A percentile compares a stretch with the other conserved stretches of the same genome.
Conservation (phyloP, 2,329 filamentous ascomycete species). For the Aureobasidium sp. region DNA sequence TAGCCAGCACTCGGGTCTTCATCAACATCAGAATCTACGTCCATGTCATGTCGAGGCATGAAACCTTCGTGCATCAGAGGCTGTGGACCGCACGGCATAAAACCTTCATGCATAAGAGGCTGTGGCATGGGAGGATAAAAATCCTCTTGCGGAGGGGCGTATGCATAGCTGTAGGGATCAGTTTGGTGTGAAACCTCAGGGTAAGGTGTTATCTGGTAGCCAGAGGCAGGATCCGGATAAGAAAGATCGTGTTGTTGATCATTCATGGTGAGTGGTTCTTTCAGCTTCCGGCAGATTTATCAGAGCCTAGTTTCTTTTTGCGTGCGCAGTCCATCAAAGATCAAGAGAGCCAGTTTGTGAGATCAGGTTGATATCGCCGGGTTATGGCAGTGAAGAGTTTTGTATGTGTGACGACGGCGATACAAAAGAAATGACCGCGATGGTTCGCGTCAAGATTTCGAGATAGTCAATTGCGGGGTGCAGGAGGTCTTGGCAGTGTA, state of each 20-base stretch:
- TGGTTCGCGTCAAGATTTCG: background rate
- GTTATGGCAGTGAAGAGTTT: background rate
- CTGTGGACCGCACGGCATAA: conserved; percentile 29
- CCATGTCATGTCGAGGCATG: conserved; percentile 31
- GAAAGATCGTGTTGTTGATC: conserved; percentile 10
- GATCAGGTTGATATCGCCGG: background rate
- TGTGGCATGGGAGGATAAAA: conserved; percentile 13
- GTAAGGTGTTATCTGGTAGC: conserved; percentile 1
- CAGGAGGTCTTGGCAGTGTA: background rate
- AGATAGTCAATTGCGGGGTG: conserved; percentile 3
- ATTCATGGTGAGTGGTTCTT: background rate
- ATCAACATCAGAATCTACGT: conserved; percentile 29
- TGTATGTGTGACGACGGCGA: background rate
- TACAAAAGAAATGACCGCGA: background rate
- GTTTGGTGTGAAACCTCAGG: background rate
- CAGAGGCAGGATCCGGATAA: conserved; percentile 10
- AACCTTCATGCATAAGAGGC: conserved; percentile 32
- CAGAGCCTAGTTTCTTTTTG: conserved; percentile 7
- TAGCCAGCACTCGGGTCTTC: conserved; percentile 20
- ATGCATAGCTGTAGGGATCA: conserved; percentile 8
- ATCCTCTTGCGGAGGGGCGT: conserved; percentile 3
- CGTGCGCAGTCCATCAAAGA: conserved; percentile 11
- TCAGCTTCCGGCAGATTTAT: conserved; percentile 14
- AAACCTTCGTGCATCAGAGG: conserved; percentile 34
- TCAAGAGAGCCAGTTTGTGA: background rate